These are phyloP conservation scores for Kazachstania taianensis DNA, from an alignment of 805 yeast species.

Conservation along the genomic window DNA sequence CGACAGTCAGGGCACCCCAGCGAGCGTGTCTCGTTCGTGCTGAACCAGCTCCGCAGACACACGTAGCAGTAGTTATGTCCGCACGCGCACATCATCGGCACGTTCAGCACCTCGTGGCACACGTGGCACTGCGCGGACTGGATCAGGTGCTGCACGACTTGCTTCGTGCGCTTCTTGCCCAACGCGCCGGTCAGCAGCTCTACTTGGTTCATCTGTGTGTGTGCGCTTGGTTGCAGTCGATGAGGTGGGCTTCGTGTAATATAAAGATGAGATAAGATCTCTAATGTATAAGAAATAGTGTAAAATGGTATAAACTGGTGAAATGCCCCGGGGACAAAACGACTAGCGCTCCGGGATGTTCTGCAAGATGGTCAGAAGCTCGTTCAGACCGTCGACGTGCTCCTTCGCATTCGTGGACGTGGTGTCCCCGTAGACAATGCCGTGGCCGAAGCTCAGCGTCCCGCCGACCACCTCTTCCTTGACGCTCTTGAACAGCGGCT, in stretches of 20 bases:
- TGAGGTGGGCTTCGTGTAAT: no score
- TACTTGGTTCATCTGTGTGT: conserved; percentile 5
- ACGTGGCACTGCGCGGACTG: conserved; percentile 42
- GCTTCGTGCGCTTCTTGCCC: conserved; percentile 10
- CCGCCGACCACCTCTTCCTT: conserved; percentile 33
- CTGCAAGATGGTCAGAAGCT: conserved; percentile 44
- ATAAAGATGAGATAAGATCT: no score
- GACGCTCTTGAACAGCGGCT: conserved; percentile 49
- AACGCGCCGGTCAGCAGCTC: not conserved
- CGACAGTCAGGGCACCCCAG: conserved; percentile 66
- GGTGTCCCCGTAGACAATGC: conserved; percentile 50
- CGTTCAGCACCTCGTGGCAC: conserved; percentile 59
- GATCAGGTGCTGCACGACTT: conserved; percentile 13
- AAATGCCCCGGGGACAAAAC: no score
- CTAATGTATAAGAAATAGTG: no score
- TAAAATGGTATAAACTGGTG: no score
- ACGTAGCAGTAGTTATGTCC: conserved; percentile 70
- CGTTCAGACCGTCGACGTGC: conserved; percentile 60
- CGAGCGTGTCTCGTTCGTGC: conserved; percentile 30
- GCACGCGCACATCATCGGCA: conserved; percentile 54
- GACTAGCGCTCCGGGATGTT: conserved; percentile 8
- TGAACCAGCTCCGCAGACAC: conserved; percentile 56
- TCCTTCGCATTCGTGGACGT: conserved; percentile 50
- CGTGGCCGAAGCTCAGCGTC: conserved; percentile 38
- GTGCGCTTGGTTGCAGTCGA: no score